Conservation (phyloP, 106 monocot genomes). For the Acorus calamus region DNA sequence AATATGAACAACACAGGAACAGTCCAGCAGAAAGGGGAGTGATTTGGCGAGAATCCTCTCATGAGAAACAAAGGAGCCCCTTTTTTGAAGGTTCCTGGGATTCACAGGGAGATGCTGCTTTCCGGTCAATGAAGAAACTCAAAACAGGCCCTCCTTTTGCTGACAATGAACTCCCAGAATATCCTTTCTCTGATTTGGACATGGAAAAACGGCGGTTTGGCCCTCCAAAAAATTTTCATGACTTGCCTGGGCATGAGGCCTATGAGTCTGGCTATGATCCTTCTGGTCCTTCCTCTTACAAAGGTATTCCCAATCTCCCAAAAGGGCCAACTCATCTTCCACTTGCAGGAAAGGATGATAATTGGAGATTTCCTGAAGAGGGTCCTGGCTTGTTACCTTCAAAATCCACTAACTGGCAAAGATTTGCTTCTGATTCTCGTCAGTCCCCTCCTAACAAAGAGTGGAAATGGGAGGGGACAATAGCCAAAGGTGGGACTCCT, state of each 20-base stretch:
- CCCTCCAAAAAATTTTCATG: slow-evolving; percentile 17
- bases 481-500: slow-evolving; percentile 82
- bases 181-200: slow-evolving; percentile 58
- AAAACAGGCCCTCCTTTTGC: slow-evolving; percentile 25
- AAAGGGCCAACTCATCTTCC: slow-evolving; percentile 20
- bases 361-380: slow-evolving; percentile 24
- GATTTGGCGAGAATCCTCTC: slow-evolving; percentile 35
- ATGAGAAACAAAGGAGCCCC: slow-evolving; percentile 36
- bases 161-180: slow-evolving; percentile 85
- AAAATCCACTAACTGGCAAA: slow-evolving; percentile 20
- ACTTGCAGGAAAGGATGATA: slow-evolving; percentile 34
- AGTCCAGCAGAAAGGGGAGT: slow-evolving; percentile 53
- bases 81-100: slow-evolving; percentile 41
- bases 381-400: slow-evolving; percentile 16
- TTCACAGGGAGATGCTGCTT: slow-evolving; percentile 21
- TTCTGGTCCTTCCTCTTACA: slow-evolving; percentile 17
- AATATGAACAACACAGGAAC: slow-evolving; percentile 25
- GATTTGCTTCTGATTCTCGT: slow-evolving; percentile 23
- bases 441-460: slow-evolving; percentile 29
- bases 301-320: slow-evolving; percentile 20
- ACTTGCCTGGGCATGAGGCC: slow-evolving; percentile 25
- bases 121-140: slow-evolving; percentile 50
- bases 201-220: slow-evolving; percentile 21
- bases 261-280: slow-evolving; percentile 23
- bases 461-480: slow-evolving; percentile 99